These are phyloP conservation scores for Linanthus parryae DNA, from an alignment of 148 eudicot genomes.

Conservation along the genomic window DNA sequence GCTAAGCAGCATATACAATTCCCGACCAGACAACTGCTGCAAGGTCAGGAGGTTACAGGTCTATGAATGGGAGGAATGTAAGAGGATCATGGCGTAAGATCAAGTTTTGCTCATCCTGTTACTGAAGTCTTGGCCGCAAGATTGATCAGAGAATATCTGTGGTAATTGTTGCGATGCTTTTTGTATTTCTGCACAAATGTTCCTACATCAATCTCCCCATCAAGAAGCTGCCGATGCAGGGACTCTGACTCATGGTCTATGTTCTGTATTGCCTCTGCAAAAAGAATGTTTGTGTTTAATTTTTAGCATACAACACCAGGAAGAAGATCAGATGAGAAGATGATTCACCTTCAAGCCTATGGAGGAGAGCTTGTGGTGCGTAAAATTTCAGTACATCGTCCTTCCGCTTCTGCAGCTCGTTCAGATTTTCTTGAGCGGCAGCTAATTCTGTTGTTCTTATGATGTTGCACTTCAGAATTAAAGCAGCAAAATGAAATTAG, in stretches of 20 bases:
- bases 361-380: conserved; percentile 53
- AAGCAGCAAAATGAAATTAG: conserved; percentile 1
- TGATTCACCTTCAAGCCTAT: conserved; percentile 52
- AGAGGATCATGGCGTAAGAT: too few species aligned
- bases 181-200: conserved; percentile 70
- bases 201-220: conserved; percentile 60
- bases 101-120: conserved; percentile 28
- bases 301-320: not conserved
- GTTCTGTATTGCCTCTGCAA: conserved; percentile 63
- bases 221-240: conserved; percentile 67
- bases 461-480: conserved; percentile 53
- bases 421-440: conserved; percentile 56
- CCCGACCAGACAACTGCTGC: too few species aligned
- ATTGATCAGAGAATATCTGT: conserved; percentile 61
- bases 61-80: too few species aligned
- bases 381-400: conserved; percentile 46
- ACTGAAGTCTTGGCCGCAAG: conserved; percentile 67
- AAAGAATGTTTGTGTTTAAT: not conserved
- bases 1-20: too few species aligned
- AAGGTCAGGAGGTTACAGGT: too few species aligned
- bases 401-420: conserved; percentile 52
- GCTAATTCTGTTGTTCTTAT: conserved; percentile 77
- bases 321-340: not conserved
- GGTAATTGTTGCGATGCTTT: conserved; percentile 54
- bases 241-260: conserved; percentile 72